Evolutionary conservation across 805 yeast genomes (phyloP).

Genomic region (Cyberlindnera japonica): DNA sequence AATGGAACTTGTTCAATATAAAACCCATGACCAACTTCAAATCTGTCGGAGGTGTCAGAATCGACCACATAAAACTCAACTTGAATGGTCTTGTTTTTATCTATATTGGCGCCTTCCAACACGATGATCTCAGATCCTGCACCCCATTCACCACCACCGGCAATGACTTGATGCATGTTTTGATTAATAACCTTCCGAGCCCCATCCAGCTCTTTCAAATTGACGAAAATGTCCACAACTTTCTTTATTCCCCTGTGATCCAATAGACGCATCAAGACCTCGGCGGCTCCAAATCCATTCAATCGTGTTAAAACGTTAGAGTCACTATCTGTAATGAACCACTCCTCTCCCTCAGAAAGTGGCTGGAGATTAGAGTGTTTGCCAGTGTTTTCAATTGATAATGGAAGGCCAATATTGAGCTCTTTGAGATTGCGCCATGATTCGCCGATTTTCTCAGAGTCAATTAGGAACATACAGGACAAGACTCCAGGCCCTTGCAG

Average conservation of each 20-base stretch:
- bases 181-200: not conserved
- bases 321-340: conserved; percentile 1
- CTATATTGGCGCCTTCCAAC: conserved; percentile 5
- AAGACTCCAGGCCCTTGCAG: conserved; percentile 7
- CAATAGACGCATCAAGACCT: conserved; percentile 4
- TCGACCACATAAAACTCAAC: conserved; percentile 5
- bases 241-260: conserved; percentile 3
- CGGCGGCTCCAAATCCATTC: conserved; percentile 9
- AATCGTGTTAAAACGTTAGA: conserved; percentile 7
- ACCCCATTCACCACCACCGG: conserved; percentile 16
- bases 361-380: too few species aligned
- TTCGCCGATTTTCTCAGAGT: not conserved
- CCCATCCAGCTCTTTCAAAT: not conserved
- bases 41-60: conserved; percentile 1
- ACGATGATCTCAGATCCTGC: conserved; percentile 10
- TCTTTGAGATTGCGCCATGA: conserved; percentile 4
- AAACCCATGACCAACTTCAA: not conserved
- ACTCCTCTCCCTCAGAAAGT: not conserved
- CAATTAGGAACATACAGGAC: conserved; percentile 6
- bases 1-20: not conserved
- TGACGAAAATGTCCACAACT: conserved; percentile 10
- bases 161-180: conserved; percentile 6
- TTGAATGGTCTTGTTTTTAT: not conserved
- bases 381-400: not conserved
- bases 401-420: conserved; percentile 2